Evolutionary conservation across 2,329 filamentous ascomycete species (phyloP), one percentile per base, ranked within the genome.

Genomic region (Lasiodiplodia theobromae): DNA sequence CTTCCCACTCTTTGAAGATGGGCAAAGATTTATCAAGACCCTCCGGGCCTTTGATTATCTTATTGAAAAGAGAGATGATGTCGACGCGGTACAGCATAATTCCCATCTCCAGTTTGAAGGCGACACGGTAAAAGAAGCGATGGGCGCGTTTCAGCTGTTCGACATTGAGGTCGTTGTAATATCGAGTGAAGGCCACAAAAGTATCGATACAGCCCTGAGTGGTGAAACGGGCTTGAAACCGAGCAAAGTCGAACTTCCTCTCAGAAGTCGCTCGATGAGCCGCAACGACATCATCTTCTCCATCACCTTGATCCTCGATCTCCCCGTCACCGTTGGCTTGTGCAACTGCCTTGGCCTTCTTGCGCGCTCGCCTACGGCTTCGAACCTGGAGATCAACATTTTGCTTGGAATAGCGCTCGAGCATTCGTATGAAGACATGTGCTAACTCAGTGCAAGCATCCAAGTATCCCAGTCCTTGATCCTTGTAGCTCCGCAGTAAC

Each of bases 381-480:
- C 94, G 92, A 28, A 99, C 89, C 78, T 98, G 94, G 85, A 99
- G 88, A 75, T 98, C 94, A 6, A 91, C 88, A 74, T 99, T 98
- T 76, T 97, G 92, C 78, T 97, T 97, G 0, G 94, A 95, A 77
- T 97, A 99, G 6, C 89, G 88, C 79, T 99, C 96, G 28, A 99
- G 82, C 79, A 98, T 94, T 54, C 94, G 91, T 66, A 98, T 82
- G 77, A 97, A 98, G 66, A 97, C 93, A 76, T 98, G 94, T 0
- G 92, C 87, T 49, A 98, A 88, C 74, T 99, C 95, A 1, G 95
- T 98, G 69, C 91, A 91, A 6, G 94, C 91, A 79, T 99, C 94
- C 1, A 99, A 86, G 73, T 97, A 99, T 67, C 94, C 92, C 73
- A 97, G 96, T 0, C 93, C 92, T 81, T 98, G 96, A 70, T 95